Base-by-base conservation (phyloP, 768 basidiomycete genomes). In the Tulasnella sp. region DNA sequence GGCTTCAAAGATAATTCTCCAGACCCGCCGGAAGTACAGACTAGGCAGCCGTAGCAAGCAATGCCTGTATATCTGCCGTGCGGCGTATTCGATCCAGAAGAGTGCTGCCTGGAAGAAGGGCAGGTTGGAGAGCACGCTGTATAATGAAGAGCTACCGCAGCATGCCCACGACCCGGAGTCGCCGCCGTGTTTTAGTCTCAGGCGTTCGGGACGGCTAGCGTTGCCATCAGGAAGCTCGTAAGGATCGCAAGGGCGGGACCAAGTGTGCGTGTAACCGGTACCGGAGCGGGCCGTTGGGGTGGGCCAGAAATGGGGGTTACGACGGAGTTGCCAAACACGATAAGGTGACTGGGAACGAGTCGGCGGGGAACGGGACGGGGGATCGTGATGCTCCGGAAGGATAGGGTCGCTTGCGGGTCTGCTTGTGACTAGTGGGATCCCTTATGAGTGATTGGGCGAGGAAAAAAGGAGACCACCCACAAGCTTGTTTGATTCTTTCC, bases 1-100 rank as follows among this genome's bases (percentile, higher is more conserved):
- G 2, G 93, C 92, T 77, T 93, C 92, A 80, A 91, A 88, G 80
- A 93, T 93, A 37, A 94, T 88, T 71, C 89, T 87, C 3, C 91
- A 88, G 32, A 94, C 93, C 3, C 93, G 90, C 3, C 90, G 88
- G 83, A 93, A 94, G 82, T 94, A 94, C 81, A 93, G 85, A 0
- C 91, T 88, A 1, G 93, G 93, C n/a, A 94, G 87, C 20, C 90
- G 88, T 23, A 94, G 86, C 10, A 94, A 88, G 37, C 84, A 61
- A 70, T 84, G 83, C 67, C 88, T 83, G 80, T 89, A 89, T 0
- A 83, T 37, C 80, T 87, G 86, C 32, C 87, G 84, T 0, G 87
- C 85, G 20, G 39, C 37, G 18, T 48, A 46, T 20, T 44, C 42
- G 18, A 70, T 18, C 37, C 35, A 77, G 46, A 44, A 77, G n/a